Percentiles rank a stretch among this genome's conserved stretches.
Evolutionary conservation across 2,329 filamentous ascomycete species (phyloP).

Genomic region (Claviceps pazoutovae): DNA sequence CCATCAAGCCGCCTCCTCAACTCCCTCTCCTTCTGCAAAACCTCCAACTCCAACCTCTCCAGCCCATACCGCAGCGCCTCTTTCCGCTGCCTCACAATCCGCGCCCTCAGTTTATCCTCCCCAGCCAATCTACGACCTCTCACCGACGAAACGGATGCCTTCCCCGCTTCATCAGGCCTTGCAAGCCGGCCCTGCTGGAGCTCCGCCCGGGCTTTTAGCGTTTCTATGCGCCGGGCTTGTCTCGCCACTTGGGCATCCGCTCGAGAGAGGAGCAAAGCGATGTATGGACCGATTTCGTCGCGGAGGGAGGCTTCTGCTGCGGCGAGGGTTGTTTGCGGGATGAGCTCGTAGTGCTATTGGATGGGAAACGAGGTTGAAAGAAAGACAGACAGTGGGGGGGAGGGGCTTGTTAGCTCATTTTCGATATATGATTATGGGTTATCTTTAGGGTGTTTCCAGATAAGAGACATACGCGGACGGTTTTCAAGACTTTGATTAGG

Average conservation of each 20-base stretch:
- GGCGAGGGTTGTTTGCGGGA: constrained; percentile 70
- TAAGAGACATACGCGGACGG: constrained; percentile 35
- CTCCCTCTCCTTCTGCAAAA: constrained; percentile 58
- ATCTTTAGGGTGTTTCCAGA: too few relatives aligned
- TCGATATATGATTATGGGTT: too few relatives aligned
- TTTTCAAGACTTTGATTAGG: constrained; percentile 40
- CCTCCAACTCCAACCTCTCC: constrained; percentile 72
- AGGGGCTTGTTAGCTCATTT: background rate
- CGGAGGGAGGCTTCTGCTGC: constrained; percentile 73
- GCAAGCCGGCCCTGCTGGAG: constrained; percentile 59
- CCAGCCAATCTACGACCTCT: constrained; percentile 32
- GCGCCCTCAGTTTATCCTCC: constrained; percentile 35
- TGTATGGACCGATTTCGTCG: constrained; percentile 80
- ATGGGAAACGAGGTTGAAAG: too few relatives aligned
- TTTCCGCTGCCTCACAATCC: constrained; percentile 63
- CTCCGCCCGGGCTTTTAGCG: constrained; percentile 68
- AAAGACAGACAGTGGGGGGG: too few relatives aligned
- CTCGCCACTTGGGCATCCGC: constrained; percentile 76
- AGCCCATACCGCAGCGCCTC: constrained; percentile 79
- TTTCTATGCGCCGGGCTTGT: constrained; percentile 69
- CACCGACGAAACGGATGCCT: constrained; percentile 5
- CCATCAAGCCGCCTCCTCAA: constrained; percentile 35
- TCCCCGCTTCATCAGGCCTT: constrained; percentile 13
- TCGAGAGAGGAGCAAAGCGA: constrained; percentile 62
- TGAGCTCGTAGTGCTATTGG: constrained; percentile 68